phyloP scores from a whole-genome alignment of 805 yeast genomes.

The Sungouiella blattae region DNA sequence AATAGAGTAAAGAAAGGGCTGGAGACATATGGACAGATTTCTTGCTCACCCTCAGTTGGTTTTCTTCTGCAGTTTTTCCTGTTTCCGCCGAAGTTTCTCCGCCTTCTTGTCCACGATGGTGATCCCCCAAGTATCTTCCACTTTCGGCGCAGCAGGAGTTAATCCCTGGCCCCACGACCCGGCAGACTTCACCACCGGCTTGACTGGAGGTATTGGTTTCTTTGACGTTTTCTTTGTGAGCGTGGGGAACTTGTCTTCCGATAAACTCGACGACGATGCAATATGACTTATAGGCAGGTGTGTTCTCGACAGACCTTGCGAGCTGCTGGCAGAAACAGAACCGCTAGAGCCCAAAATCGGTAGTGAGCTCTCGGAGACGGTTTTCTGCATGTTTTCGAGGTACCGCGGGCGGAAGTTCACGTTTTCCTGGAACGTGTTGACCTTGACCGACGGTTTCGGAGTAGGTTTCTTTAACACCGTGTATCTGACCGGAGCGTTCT shows the following conservation, averaged over 20 bases:
- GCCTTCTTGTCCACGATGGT: constrained; percentile 17
- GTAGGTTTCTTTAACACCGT: constrained; percentile 25
- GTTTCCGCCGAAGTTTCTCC: constrained; percentile 12
- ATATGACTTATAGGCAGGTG: constrained; percentile 5
- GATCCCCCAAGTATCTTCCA: constrained; percentile 13
- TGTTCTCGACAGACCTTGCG: background rate
- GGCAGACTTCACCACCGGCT: constrained; percentile 32
- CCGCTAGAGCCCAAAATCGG: constrained; percentile 20
- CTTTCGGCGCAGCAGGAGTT: constrained; percentile 4
- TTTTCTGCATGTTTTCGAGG: constrained; percentile 20
- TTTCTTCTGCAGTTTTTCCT: constrained; percentile 2
- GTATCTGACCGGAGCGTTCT: constrained; percentile 30
- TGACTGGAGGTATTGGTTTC: constrained; percentile 54
- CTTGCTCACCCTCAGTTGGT: no score
- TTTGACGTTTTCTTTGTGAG: constrained; percentile 38
- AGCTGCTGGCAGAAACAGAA: constrained; percentile 2
- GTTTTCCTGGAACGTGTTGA: constrained; percentile 17
- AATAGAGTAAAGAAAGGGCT: no score
- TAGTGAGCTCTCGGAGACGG: constrained; percentile 23
- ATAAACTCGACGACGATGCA: constrained; percentile 21
- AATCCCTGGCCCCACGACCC: constrained; percentile 15
- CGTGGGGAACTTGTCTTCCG: constrained; percentile 46
- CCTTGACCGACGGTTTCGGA: constrained; percentile 10
- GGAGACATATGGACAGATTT: no score
- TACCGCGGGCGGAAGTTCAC: constrained; percentile 28